Evolutionary conservation across 1,284 basidiomycete genomes (phyloP), one percentile per base, ranked within the genome.

Genomic region (Athelia sp.): DNA sequence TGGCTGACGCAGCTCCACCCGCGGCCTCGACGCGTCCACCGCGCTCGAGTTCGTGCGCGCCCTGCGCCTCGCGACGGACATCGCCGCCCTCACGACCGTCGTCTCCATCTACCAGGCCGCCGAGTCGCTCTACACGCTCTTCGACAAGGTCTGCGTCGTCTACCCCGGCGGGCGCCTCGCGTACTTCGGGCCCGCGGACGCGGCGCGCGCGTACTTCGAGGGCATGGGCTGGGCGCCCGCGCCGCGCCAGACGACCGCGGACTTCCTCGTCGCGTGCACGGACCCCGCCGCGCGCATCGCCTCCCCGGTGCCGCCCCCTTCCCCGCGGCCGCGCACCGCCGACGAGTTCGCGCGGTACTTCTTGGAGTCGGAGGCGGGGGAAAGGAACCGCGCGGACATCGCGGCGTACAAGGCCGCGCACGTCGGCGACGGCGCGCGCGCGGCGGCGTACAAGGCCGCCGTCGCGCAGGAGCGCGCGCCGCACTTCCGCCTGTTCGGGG

Each of bases 151-250:
- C 8, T 44, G 43, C 43, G 14, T 81, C 23, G 62, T 81, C 45
- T 72, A 78, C 60, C 69, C 76, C 56, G n/a, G n/a, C 32, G 77
- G 77, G 3, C 68, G 73, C 49, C 70, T 76, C 51, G 72, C 76
- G 56, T 80, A 70, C 67, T 79, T 76, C 57, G 77, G 77, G 2
- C 67, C 63, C 3, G 64, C 70, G 18, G 50, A 45, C 10, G 65
- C 67, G n/a, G 77, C 76, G 18, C 68, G 72, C 54, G 51, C 62
- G 36, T 79, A 73, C 62, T 76, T 76, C 54, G 52, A 69, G 50
- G 58, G 71, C 46, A 69, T 79, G 60, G 78, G 78, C 8, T 81
- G 71, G 62, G 56, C 68, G 29, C 56, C 52, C 11, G 58, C 62
- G 34, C 45, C 54, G 29, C 67, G 72, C 26, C 71, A 73, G 54